Base-by-base conservation (phyloP, 2,329 filamentous ascomycete species). In the Polychaeton citri region DNA sequence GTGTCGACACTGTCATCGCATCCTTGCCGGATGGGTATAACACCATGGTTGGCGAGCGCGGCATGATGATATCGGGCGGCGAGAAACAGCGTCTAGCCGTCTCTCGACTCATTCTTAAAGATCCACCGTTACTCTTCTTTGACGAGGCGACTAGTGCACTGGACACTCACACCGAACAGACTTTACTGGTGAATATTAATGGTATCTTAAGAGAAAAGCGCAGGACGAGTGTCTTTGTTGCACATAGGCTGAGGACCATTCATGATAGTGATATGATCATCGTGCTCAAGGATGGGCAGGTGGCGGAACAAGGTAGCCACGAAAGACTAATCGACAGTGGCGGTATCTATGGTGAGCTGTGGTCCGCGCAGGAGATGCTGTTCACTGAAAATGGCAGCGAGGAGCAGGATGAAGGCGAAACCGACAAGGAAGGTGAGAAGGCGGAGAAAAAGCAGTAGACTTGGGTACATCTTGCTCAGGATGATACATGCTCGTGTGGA, bases 21-120 rank as follows among this genome's bases (percentile, higher is more conserved):
- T 66, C 65, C n/a, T 79, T 93, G 55, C 85, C 84, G 1, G 79
- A 87, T n/a, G 84, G 85, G 12, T 56, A 96, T 57, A 63, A 79
- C 16, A 96, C 90, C 15, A 86, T 81, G 59, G 90, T 96, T 18
- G 88, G 88, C 36, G 88, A 95, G 64, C 74, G 88, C 32, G 87
- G 87, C 1, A 79, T 95, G 74, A 95, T 95, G 87, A 94, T 95
- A 31, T 92, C 83, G 1, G 87, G 64, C 44, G 87, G 87, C 20
- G 88, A 95, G 63, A 95, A 95, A 60, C 87, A 95, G 61, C 75
- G 87, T 3, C 65, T 95, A 8, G 88, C 88, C 0, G 76, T 95
- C 17, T 84, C 82, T 18, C 69, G 87, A 30, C 58, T 95, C 26
- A 71, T 95, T 2, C 68, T 95, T 39, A 95, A 95, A 58, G 83